Evolutionary conservation across 352 stramenopile genomes (phyloP), one percentile per base, ranked within the genome.

Genomic region (Phytophthora kernoviae): DNA sequence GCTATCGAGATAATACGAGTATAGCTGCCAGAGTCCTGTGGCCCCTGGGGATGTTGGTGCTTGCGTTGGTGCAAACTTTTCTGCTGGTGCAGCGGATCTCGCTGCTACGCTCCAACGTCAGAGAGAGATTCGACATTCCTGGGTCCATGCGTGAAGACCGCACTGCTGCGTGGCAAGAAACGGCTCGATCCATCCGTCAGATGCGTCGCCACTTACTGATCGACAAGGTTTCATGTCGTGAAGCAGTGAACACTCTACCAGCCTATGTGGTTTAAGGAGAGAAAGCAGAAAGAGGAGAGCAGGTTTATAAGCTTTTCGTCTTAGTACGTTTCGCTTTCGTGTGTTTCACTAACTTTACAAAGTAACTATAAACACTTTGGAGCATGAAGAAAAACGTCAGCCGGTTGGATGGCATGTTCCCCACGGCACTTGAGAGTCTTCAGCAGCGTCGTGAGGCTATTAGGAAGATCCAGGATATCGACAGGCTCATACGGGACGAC

Each of bases 161-260:
- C 47, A 68, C 68, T 37, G 68, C 68, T 1, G 68, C 64, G 26
- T 73, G 58, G 64, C 64, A 73, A 52, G 68, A 77, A 53, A 65
- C 61, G 22, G 59, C 49, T 47, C 56, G 70, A 2, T 62, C 54
- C 21, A 70, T 79, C 42, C 62, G 58, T 11, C 70, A 79, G 55
- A 79, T 78, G 65, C 57, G 51, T 18, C 54, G 62, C 30, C 70
- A 79, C 51, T 50, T 79, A 15, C 61, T 73, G 54, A 73, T 75
- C 56, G 62, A 79, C 27, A 22, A 54, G 14, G 51, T 43, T 4
- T 47, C 55, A 32, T 58, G 12, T 1, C 18, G 41, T 27, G 58
- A 55, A 32, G 40, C 57, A 15, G 66, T 75, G 41, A 54, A 36
- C 21, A 62, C 65, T 18, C 62, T 78, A 36, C 61, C 65, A 7